Base-by-base conservation (phyloP, 2,329 filamentous ascomycete species). In the Aspergillus sp. region DNA sequence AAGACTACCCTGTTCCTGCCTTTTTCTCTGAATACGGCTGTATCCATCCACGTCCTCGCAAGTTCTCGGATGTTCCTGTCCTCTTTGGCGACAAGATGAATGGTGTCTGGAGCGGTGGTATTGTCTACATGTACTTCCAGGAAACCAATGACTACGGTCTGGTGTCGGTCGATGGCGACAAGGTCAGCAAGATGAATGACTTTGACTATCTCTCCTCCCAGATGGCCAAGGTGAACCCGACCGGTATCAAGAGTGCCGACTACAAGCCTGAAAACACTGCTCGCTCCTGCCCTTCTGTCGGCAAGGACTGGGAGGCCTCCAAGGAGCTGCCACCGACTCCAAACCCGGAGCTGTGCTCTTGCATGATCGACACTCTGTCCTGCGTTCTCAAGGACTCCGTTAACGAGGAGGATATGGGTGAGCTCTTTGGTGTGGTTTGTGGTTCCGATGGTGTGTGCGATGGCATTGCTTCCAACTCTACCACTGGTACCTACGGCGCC, bases 11-110 rank as follows among this genome's bases (percentile, higher is more conserved):
- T 7, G 88, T 97, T 3, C 93, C 93, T 42, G 87, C 90, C 62
- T 98, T 98, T 84, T 96, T 98, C 68, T 93, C 93, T 56, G 93
- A 98, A 74, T 98, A 98, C 65, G 93, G 93, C 60, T 98, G 93
- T 84, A 97, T 94, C 74, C 76, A 75, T 41, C 77, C 72, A 65
- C 76, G 78, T 39, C 82, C 80, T 52, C 88, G 93, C 72, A 77
- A 80, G 52, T 98, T 95, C 74, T 81, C 86, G 51, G 94, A 98
- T 69, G 90, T 95, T 39, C 76, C 73, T 41, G 85, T 86, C 46
- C 82, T 98, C 7, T 98, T 87, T 73, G 83, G 84, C 46, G 66
- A 77, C 50, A 66, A 90, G 51, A 98, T 98, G 93, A 86, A 83
- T 23, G 70, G 72, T 7, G 88, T 95, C 63, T 93, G 93, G 82